Evolutionary conservation across 768 basidiomycete species (phyloP), one percentile per base, ranked within the genome.

Genomic region (Lentinula lateritia): DNA sequence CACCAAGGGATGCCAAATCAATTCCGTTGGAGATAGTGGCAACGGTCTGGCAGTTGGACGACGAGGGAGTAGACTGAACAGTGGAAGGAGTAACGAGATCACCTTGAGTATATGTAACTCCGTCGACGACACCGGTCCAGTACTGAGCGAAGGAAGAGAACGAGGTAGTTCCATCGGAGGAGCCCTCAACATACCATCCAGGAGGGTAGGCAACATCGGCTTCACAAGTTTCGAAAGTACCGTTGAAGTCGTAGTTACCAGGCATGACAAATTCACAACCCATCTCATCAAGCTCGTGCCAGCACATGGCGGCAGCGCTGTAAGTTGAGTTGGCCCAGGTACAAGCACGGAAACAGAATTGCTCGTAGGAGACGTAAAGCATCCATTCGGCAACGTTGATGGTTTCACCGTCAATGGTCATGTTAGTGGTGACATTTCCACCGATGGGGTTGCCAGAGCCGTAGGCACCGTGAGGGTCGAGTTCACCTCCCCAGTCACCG

Each of bases 241-340:
- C 75, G 28, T 76, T 75, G 58, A 73, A 67, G 50, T 78, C 65
- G 69, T 78, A 79, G 59, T 78, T 77, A 16, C 78, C 78, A 7
- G 79, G 79, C 79, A 80, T 79, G 38, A 79, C 78, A 58, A 77
- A 79, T 35, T 71, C 66, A 60, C 79, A 80, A 20, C 79, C 78
- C 73, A 79, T 76, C 50, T 75, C 72, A 60, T 80, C 79, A 23
- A 80, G 73, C 62, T 79, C 74, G 63, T 80, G 79, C 74, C 74
- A 75, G 62, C 78, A 80, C 79, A 80, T 80, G 48, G 66, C 66
- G 0, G 72, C 74, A 5, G 78, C 73, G 45, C 67, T 71, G 65
- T 78, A 80, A 0, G 79, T 79, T n/a, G 72, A 66, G 65, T 80
- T 79, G 48, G 76, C 76, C 55, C 73, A 74, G 0, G 75, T 78